These are phyloP conservation scores for Kernera saxatilis DNA, from an alignment of 345 rosid genomes.

Conservation along the genomic window DNA sequence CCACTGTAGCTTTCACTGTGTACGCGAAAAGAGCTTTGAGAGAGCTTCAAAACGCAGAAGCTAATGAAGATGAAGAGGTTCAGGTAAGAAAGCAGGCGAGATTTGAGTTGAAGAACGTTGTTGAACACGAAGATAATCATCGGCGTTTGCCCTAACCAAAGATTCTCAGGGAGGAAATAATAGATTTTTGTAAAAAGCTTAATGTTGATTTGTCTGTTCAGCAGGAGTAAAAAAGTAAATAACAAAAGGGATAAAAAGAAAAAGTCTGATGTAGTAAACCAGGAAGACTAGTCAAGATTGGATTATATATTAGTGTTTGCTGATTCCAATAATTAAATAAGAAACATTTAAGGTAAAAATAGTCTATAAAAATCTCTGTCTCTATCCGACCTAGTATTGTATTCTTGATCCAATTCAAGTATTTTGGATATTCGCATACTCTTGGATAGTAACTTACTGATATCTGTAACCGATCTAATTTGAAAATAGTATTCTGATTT, in stretches of 20 bases:
- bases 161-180: background rate
- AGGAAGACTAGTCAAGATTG: constrained; percentile 10
- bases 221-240: constrained; percentile 15
- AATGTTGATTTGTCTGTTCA: background rate
- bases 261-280: constrained; percentile 15
- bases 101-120: constrained; percentile 53
- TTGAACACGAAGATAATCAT: constrained; percentile 27
- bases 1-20: constrained; percentile 58
- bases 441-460: no score
- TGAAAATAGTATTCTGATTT: no score
- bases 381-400: no score
- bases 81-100: constrained; percentile 13
- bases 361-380: no score
- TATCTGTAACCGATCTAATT: no score
- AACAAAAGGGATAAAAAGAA: background rate
- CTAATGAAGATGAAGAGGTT: constrained; percentile 22
- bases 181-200: constrained; percentile 22
- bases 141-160: constrained; percentile 8
- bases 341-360: background rate
- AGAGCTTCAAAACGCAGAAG: constrained; percentile 46
- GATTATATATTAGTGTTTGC: constrained; percentile 20
- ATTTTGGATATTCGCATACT: no score
- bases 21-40: constrained; percentile 57
- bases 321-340: constrained; percentile 4
- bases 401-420: no score